A percentile compares a stretch with the other conserved stretches of the same genome.
Conservation (phyloP, 202 grass and related monocot genomes). For the Cymbopogon flexuosus region DNA sequence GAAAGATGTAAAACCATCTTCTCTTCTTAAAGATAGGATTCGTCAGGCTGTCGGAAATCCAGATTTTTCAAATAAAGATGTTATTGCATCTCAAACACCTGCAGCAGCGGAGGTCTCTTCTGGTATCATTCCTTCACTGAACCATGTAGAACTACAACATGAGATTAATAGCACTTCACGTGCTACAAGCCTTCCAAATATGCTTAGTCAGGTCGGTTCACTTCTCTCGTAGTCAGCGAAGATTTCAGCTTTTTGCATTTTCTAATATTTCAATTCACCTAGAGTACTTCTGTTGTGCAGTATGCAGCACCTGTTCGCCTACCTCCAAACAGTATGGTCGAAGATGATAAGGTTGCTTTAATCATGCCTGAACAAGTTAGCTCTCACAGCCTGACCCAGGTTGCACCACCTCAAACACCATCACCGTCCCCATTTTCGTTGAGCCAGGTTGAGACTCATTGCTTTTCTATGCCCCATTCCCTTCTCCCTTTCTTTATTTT, state of each 20-base stretch:
- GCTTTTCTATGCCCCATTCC: neutral
- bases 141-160: slow-evolving; percentile 64
- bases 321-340: slow-evolving; percentile 60
- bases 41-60: slow-evolving; percentile 86
- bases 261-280: slow-evolving; percentile 30
- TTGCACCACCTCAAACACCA: slow-evolving; percentile 53
- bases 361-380: slow-evolving; percentile 78
- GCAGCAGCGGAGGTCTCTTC: slow-evolving; percentile 51
- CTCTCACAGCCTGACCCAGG: slow-evolving; percentile 52
- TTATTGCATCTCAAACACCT: slow-evolving; percentile 53
- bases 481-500: neutral
- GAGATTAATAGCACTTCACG: slow-evolving; percentile 67
- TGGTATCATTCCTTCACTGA: slow-evolving; percentile 49
- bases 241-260: neutral
- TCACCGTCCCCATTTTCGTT: slow-evolving; percentile 79
- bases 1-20: slow-evolving; percentile 94
- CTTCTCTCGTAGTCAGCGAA: neutral
- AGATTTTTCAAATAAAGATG: slow-evolving; percentile 99
- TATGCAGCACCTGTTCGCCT: slow-evolving; percentile 65
- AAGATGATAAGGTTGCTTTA: slow-evolving; percentile 84
- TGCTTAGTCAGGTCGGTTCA: slow-evolving; percentile 59
- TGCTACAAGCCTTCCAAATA: slow-evolving; percentile 59
- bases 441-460: slow-evolving; percentile 56
- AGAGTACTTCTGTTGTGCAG: slow-evolving; percentile 45
- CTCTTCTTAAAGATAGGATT: slow-evolving; percentile 69